These are phyloP conservation scores for Musa beccarii DNA, from an alignment of 176 grass and related monocot species.

Conservation along the genomic window DNA sequence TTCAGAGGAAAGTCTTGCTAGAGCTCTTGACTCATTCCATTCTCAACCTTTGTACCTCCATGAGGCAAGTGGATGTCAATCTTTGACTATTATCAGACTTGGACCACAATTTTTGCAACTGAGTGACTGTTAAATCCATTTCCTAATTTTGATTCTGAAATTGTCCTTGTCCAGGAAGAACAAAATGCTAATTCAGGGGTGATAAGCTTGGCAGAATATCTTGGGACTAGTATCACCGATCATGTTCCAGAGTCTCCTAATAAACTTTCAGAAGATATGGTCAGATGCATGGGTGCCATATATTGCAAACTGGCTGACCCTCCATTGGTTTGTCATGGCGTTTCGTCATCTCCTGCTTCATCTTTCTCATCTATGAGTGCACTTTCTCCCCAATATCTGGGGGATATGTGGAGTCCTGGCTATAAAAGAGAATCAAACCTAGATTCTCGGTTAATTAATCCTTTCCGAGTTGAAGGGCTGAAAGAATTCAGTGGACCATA, in stretches of 20 bases:
- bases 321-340: slow-evolving; percentile 54
- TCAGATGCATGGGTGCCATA: slow-evolving; percentile 76
- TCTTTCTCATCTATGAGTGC: slow-evolving; percentile 84
- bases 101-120: neutral
- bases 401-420: slow-evolving; percentile 72
- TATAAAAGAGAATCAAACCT: slow-evolving; percentile 58
- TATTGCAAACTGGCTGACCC: slow-evolving; percentile 86
- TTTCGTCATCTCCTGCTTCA: slow-evolving; percentile 52
- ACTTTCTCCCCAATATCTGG: slow-evolving; percentile 63
- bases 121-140: neutral
- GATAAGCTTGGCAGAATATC: slow-evolving; percentile 92
- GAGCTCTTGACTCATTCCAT: slow-evolving; percentile 74
- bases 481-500: slow-evolving; percentile 98
- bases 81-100: neutral
- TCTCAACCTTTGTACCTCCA: slow-evolving; percentile 83
- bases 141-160: neutral
- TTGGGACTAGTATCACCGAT: slow-evolving; percentile 69
- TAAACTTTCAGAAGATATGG: slow-evolving; percentile 90
- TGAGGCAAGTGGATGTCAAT: slow-evolving; percentile 35
- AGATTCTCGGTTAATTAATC: slow-evolving; percentile 90
- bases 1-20: slow-evolving; percentile 80
- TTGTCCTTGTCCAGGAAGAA: slow-evolving; percentile 34
- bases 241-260: slow-evolving; percentile 81
- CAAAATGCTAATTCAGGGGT: slow-evolving; percentile 41
- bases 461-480: slow-evolving; percentile 79